phyloP scores from a whole-genome alignment of 495 filamentous ascomycete species.

The Penicillium fimorum region DNA sequence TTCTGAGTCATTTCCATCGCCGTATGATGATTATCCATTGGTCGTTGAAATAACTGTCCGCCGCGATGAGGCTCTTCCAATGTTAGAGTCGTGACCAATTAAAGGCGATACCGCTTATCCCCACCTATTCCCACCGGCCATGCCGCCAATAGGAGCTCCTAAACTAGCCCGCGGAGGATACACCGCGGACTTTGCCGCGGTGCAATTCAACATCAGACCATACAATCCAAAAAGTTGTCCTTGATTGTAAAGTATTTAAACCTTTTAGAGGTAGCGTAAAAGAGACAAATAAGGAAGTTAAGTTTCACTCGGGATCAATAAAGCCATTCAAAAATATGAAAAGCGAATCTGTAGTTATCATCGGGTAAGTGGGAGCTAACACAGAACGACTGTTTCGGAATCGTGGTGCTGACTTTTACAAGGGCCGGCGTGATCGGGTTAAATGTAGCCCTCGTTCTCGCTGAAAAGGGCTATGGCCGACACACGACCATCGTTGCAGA shows the following conservation, averaged over 20 bases:
- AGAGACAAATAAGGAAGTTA: background rate
- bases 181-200: constrained; percentile 8
- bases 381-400: background rate
- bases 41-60: background rate
- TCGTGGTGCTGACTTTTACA: background rate
- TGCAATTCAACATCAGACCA: background rate
- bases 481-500: constrained; percentile 31
- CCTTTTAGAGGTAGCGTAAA: background rate
- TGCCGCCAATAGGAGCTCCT: background rate
- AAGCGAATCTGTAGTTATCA: constrained; percentile 19
- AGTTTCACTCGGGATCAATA: background rate
- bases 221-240: background rate
- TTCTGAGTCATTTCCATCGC: background rate
- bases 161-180: background rate
- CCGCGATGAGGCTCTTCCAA: background rate
- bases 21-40: background rate
- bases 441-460: constrained; percentile 33
- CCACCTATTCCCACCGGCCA: background rate
- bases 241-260: background rate
- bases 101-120: background rate
- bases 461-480: constrained; percentile 26
- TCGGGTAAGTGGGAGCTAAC: constrained; percentile 15
- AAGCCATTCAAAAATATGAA: constrained; percentile 7
- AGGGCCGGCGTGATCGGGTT: constrained; percentile 38
- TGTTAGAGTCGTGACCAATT: background rate